These are phyloP conservation scores for Coemansia sp. DNA, from an alignment of 192 early-diverging fungal genomes.

Conservation along the genomic window DNA sequence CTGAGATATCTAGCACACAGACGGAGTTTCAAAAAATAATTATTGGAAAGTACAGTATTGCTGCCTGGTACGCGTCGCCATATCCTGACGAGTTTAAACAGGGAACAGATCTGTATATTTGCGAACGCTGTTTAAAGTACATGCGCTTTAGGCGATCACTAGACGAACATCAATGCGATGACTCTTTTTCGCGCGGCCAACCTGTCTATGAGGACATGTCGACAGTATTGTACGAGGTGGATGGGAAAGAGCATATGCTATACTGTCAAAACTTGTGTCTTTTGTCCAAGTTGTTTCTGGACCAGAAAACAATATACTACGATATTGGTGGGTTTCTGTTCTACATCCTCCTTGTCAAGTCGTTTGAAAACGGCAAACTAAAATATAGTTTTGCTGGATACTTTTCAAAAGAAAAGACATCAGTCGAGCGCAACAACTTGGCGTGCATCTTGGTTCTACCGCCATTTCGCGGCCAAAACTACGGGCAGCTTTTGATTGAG, in stretches of 20 bases:
- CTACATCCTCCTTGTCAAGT: constrained; percentile 69
- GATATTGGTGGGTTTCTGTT: constrained; percentile 94
- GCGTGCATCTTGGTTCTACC: constrained; percentile 90
- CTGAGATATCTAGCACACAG: neutral
- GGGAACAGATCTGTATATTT: constrained; percentile 72
- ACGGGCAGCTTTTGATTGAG: constrained; percentile 86
- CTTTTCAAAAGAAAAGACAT: constrained; percentile 95
- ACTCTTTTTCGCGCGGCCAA: constrained; percentile 75
- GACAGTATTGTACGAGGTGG: constrained; percentile 69
- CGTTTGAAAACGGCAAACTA: constrained; percentile 47
- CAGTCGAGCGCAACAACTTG: constrained; percentile 81
- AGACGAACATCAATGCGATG: constrained; percentile 54
- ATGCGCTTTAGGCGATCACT: constrained; percentile 72
- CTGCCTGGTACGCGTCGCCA: constrained; percentile 92
- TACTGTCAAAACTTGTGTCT: constrained; percentile 96
- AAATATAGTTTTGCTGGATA: constrained; percentile 80
- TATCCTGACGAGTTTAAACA: constrained; percentile 87
- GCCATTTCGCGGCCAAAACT: constrained; percentile 80
- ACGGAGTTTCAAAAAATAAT: constrained; percentile 51
- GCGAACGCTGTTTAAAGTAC: constrained; percentile 93
- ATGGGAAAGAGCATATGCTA: constrained; percentile 83
- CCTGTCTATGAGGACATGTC: constrained; percentile 74
- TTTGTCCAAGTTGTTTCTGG: constrained; percentile 91
- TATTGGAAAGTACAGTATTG: constrained; percentile 81
- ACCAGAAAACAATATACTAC: constrained; percentile 96